Conservation (phyloP, 129 eudicot genomes). For the Ambrosia artemisiifolia region DNA sequence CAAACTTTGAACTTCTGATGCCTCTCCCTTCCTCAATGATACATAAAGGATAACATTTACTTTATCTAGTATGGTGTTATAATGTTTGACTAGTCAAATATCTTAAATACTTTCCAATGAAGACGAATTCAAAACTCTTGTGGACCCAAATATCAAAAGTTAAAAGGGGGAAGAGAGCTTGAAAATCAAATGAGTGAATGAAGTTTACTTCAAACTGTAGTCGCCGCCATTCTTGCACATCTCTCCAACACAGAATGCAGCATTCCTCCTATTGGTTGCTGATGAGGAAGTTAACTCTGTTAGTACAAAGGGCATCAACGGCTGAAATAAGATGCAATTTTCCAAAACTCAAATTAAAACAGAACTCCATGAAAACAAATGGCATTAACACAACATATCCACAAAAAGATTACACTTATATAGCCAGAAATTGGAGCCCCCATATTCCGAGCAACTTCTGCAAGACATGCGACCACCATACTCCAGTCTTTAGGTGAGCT, state of each 20-base stretch:
- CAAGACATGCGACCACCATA: conserved; percentile 94
- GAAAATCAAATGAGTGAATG: not conserved
- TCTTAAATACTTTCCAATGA: not conserved
- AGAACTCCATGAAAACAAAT: not conserved
- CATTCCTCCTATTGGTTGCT: conserved; percentile 94
- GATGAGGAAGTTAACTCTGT: conserved; percentile 76
- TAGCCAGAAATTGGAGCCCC: conserved; percentile 79
- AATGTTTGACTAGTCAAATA: not conserved
- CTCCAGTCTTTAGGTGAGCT: conserved; percentile 90
- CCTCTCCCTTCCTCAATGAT: not conserved
- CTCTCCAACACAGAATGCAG: conserved; percentile 94
- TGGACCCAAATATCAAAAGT: not conserved
- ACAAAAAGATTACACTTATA: conserved; percentile 50
- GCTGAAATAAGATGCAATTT: conserved; percentile 52
- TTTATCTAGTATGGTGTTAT: no score
- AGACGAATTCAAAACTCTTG: not conserved
- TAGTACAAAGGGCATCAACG: conserved; percentile 68
- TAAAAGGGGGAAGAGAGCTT: not conserved
- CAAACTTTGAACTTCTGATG: not conserved
- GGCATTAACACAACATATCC: not conserved
- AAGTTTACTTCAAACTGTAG: conserved; percentile 61
- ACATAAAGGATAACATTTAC: not conserved
- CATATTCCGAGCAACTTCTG: conserved; percentile 95
- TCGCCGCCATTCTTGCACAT: conserved; percentile 81
- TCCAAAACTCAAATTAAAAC: not conserved